phyloP scores from a whole-genome alignment of 805 yeast species.

The Myxozyma melibiosi region DNA sequence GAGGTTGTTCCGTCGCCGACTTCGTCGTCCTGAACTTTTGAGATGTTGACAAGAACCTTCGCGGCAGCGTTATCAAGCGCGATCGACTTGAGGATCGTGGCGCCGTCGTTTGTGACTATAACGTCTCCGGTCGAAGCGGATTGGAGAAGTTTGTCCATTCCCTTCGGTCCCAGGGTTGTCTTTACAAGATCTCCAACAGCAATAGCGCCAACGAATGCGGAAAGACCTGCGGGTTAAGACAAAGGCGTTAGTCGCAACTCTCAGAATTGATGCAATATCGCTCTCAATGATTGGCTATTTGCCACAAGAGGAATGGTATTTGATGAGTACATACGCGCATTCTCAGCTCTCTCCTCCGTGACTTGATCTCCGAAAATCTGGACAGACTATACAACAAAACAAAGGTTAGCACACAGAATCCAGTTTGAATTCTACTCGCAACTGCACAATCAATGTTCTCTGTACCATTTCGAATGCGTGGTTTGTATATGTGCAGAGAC shows the following conservation, averaged over 20 bases:
- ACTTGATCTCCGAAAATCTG: slow-evolving; percentile 97
- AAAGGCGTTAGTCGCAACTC: not conserved
- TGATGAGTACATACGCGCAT: slow-evolving; percentile 69
- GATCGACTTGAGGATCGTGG: slow-evolving; percentile 89
- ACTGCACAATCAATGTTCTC: too few species aligned
- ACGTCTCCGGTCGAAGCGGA: slow-evolving; percentile 78
- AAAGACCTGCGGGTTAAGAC: slow-evolving; percentile 51
- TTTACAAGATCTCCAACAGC: slow-evolving; percentile 98
- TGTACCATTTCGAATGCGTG: slow-evolving; percentile 4
- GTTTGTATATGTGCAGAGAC: not conserved
- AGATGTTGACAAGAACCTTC: slow-evolving; percentile 87
- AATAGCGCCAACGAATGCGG: slow-evolving; percentile 97
- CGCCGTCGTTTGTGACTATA: slow-evolving; percentile 95
- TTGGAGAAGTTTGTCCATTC: slow-evolving; percentile 95
- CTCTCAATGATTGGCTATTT: not conserved
- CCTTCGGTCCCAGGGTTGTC: slow-evolving; percentile 94
- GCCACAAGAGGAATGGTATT: not conserved
- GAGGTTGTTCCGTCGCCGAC: slow-evolving; percentile 99
- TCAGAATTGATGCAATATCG: not conserved
- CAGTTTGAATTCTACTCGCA: too few species aligned
- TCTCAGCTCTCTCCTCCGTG: slow-evolving; percentile 95
- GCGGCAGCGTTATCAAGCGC: slow-evolving; percentile 99
- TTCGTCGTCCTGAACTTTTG: slow-evolving; percentile 96
- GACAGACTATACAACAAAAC: slow-evolving; percentile 61
- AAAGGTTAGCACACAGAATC: not conserved